Percentiles rank a stretch among this genome's conserved stretches.
Conservation (phyloP, 2,329 filamentous ascomycete species). For the Alternaria burnsii region DNA sequence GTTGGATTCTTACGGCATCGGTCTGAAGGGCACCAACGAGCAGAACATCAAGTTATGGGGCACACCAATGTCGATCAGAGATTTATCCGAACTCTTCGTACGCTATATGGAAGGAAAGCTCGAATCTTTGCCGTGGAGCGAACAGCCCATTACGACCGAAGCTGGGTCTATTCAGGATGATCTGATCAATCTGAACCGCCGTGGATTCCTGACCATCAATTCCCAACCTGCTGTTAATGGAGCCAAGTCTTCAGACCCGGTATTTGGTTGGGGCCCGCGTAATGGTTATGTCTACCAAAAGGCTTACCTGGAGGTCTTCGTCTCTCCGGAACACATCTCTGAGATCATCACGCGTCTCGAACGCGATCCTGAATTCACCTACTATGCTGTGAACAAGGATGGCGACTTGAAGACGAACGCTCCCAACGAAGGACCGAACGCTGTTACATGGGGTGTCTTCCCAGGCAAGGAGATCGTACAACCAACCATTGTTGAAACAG, state of each 20-base stretch:
- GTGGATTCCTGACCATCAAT: slow-evolving; percentile 93
- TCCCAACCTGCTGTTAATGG: slow-evolving; percentile 96
- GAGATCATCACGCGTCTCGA: slow-evolving; percentile 82
- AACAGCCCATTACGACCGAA: slow-evolving; percentile 83
- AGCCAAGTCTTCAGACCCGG: slow-evolving; percentile 82
- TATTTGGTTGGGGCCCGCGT: slow-evolving; percentile 92
- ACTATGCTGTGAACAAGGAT: slow-evolving; percentile 88
- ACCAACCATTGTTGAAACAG: slow-evolving; percentile 97
- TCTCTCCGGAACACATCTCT: slow-evolving; percentile 79
- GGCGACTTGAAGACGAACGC: slow-evolving; percentile 87
- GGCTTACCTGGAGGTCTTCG: slow-evolving; percentile 90
- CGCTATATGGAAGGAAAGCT: slow-evolving; percentile 83
- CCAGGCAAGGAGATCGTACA: slow-evolving; percentile 99
- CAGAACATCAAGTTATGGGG: slow-evolving; percentile 97
- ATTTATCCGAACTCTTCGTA: slow-evolving; percentile 84
- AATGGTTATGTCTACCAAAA: slow-evolving; percentile 99
- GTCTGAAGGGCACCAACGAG: slow-evolving; percentile 92
- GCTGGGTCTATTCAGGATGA: slow-evolving; percentile 79
- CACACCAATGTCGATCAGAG: slow-evolving; percentile 78
- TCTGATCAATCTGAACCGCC: slow-evolving; percentile 81
- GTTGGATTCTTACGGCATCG: slow-evolving; percentile 92
- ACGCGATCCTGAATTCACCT: slow-evolving; percentile 82
- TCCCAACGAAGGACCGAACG: slow-evolving; percentile 86
- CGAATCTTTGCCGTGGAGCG: slow-evolving; percentile 90
- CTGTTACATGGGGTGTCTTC: slow-evolving; percentile 99